Evolutionary conservation across 2,329 filamentous ascomycete species (phyloP).

Genomic region (Graphium sp.): DNA sequence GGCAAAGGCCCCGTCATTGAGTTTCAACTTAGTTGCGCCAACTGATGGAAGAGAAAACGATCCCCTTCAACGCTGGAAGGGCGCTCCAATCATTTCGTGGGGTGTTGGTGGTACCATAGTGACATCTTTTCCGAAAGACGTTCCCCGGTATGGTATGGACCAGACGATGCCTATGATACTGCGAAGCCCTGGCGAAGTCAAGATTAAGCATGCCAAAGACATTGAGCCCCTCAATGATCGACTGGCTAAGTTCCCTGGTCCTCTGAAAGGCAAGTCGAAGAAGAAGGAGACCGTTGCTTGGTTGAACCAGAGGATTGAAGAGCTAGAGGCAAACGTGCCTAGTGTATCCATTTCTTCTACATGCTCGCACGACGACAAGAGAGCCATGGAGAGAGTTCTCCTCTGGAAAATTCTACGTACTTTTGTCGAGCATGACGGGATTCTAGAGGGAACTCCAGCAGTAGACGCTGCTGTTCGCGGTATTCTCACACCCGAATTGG

Average conservation of each 20-base stretch:
- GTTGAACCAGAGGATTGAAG: slow-evolving; percentile 61
- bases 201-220: slow-evolving; percentile 58
- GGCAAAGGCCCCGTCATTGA: slow-evolving; percentile 33
- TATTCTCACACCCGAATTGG: slow-evolving; percentile 47
- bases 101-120: slow-evolving; percentile 71
- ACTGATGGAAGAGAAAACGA: slow-evolving; percentile 56
- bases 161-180: slow-evolving; percentile 61
- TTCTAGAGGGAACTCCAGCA: slow-evolving; percentile 53
- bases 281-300: slow-evolving; percentile 85
- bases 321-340: slow-evolving; percentile 44
- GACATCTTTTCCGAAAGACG: slow-evolving; percentile 74
- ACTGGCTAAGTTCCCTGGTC: slow-evolving; percentile 72
- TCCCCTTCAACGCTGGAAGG: slow-evolving; percentile 78
- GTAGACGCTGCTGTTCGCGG: slow-evolving; percentile 62
- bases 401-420: slow-evolving; percentile 76
- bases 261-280: slow-evolving; percentile 75
- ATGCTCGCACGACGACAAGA: slow-evolving; percentile 46
- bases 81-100: slow-evolving; percentile 73
- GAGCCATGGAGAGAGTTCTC: slow-evolving; percentile 61
- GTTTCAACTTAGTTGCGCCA: slow-evolving; percentile 40
- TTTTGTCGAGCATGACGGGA: slow-evolving; percentile 75
- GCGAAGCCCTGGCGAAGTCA: slow-evolving; percentile 67
- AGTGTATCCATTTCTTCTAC: slow-evolving; percentile 30
- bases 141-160: slow-evolving; percentile 70
- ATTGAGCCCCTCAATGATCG: slow-evolving; percentile 55